These are phyloP conservation scores for Endocladia muricata DNA, from an alignment of 31 red algal species.

Conservation along the genomic window DNA sequence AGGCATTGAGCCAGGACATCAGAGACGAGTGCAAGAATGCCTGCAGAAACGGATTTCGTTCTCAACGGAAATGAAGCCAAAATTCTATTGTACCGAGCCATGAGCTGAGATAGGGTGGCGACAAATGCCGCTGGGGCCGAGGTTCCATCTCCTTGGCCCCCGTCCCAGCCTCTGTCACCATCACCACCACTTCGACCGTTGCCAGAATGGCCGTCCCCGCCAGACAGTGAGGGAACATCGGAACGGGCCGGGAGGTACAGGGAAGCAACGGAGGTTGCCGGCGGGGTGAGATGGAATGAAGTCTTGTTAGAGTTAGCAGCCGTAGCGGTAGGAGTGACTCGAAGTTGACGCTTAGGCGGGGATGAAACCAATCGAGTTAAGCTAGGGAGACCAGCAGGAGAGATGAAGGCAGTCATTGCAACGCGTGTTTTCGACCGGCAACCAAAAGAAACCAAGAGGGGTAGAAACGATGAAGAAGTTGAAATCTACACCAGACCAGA, in stretches of 20 bases:
- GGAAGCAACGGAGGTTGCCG: neutral
- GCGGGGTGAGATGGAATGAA: neutral
- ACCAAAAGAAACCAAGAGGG: no score
- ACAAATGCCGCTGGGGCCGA: neutral
- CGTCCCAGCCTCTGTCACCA: neutral
- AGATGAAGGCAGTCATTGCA: no score
- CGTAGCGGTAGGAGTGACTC: neutral
- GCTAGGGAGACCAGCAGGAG: neutral
- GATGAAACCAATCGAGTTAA: neutral
- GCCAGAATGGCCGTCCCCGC: no score
- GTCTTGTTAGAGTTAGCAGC: neutral
- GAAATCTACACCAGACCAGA: no score
- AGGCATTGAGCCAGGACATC: constrained; percentile 32
- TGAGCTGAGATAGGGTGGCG: constrained; percentile 6
- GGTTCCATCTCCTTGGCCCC: no score
- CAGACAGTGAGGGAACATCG: neutral
- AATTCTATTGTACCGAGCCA: neutral
- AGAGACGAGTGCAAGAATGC: constrained; percentile 4
- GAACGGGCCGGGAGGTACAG: neutral
- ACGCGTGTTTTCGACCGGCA: no score
- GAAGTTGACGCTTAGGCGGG: neutral
- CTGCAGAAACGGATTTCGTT: constrained; percentile 28
- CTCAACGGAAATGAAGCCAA: neutral
- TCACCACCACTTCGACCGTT: no score
- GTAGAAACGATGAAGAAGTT: no score